Conservation (phyloP, 805 yeast genomes). For the Debaryomyces hansenii region DNA sequence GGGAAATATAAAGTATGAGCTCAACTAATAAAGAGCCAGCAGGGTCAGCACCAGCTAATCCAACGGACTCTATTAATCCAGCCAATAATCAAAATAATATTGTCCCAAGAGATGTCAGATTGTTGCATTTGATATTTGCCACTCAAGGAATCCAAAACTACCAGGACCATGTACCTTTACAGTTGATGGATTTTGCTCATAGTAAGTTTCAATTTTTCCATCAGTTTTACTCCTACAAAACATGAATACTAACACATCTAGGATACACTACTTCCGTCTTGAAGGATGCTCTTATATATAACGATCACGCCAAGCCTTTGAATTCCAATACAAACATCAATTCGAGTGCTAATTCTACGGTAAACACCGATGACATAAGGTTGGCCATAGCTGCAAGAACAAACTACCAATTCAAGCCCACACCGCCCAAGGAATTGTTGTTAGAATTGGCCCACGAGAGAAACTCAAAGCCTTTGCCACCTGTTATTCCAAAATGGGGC, state of each 20-base stretch:
- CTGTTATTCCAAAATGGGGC: conserved; percentile 89
- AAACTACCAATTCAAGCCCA: conserved; percentile 93
- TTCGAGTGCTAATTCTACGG: conserved; percentile 46
- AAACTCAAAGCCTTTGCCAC: conserved; percentile 86
- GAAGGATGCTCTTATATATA: conserved; percentile 85
- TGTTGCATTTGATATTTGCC: conserved; percentile 86
- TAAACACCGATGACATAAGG: conserved; percentile 87
- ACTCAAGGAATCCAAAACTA: conserved; percentile 89
- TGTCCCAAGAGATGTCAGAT: conserved; percentile 86
- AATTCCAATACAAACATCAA: conserved; percentile 24
- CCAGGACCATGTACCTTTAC: conserved; percentile 94
- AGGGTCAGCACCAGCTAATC: neutral
- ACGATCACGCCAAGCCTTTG: conserved; percentile 68
- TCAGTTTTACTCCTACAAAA: too few relatives aligned
- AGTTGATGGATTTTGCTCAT: conserved; percentile 95
- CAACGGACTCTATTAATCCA: conserved; percentile 1
- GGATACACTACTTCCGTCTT: conserved; percentile 82
- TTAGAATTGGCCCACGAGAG: conserved; percentile 91
- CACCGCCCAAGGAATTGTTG: conserved; percentile 88
- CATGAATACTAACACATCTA: conserved; percentile 9
- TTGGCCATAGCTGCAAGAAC: conserved; percentile 92
- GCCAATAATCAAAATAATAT: conserved; percentile 16
- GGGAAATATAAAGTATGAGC: conserved; percentile 3
- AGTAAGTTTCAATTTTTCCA: conserved; percentile 29
- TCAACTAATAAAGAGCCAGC: conserved; percentile 5